phyloP scores from a whole-genome alignment of 1,139 yeast genomes.

The Citeromyces hawaiiensis region DNA sequence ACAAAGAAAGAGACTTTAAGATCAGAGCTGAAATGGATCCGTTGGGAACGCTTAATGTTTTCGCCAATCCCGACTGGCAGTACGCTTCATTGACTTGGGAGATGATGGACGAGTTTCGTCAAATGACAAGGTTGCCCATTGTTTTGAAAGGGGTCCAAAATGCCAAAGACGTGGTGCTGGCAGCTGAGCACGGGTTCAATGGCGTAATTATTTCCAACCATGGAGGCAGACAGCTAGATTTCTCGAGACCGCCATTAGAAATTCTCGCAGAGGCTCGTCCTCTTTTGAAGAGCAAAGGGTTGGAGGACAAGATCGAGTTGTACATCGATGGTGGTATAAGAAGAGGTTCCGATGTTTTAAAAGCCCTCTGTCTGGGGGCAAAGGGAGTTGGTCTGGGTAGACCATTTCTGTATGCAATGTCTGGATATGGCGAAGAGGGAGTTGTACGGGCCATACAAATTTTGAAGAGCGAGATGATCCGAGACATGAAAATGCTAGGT shows the following conservation, averaged over 20 bases:
- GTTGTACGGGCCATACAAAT: conserved; percentile 42
- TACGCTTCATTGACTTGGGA: conserved; percentile 24
- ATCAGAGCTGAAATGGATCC: conserved; percentile 17
- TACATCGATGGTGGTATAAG: conserved; percentile 56
- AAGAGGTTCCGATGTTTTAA: conserved; percentile 53
- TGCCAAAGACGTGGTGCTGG: conserved; percentile 39
- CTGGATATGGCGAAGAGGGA: conserved; percentile 59
- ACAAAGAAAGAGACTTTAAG: conserved; percentile 27
- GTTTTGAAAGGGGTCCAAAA: conserved; percentile 40
- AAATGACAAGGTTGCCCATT: conserved; percentile 35
- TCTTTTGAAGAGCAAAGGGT: conserved; percentile 28
- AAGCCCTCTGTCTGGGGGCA: conserved; percentile 59
- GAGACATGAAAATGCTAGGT: conserved; percentile 46
- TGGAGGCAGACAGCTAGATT: conserved; percentile 67
- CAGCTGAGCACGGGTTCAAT: conserved; percentile 42
- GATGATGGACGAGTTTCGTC: conserved; percentile 20
- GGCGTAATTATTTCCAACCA: conserved; percentile 59
- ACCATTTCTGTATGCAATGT: conserved; percentile 60
- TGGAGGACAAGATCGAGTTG: conserved; percentile 28
- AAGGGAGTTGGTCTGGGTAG: conserved; percentile 67
- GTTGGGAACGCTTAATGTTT: conserved; percentile 10
- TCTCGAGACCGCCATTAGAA: conserved; percentile 54
- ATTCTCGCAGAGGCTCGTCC: conserved; percentile 55
- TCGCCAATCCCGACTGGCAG: conserved; percentile 10
- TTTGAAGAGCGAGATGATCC: conserved; percentile 36